Evolutionary conservation across 352 stramenopile species (phyloP), one percentile per base, ranked within the genome.

Genomic region (Phytophthora rubi): DNA sequence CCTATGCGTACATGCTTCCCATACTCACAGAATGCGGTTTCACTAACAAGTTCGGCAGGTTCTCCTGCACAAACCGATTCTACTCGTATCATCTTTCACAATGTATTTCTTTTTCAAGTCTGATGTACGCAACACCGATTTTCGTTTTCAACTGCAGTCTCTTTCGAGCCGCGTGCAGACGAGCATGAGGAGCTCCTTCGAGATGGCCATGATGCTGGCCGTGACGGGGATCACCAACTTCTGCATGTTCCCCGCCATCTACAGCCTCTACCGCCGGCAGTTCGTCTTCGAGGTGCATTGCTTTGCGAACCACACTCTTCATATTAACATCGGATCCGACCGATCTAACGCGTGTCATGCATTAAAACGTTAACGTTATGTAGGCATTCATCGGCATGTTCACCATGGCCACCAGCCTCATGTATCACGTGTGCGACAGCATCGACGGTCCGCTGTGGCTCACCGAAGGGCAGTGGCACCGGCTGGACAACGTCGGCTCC

Each of bases 351-450:
- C 7, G 37, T 70, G 30, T 12, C 37, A n/a, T 44, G 8, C 18
- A 7, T 65, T 37, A 16, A 58, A 26, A 26, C 23, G 23, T 26
- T 26, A 26, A 26, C 6, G 26, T 18, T 62, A 30, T 65, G 4
- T 45, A 94, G 86, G 72, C 84, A 32, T 94, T 90, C 61, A 88
- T 94, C 49, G 86, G 86, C 56, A 74, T 77, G 61, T 92, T 94
- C 65, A 94, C 86, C 28, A 93, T 93, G 83, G 53, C 77, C 23
- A 94, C 85, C 54, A 93, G 85, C 77, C 89, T 91, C 61, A 70
- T 94, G 33, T 94, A 94, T 59, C 86, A 94, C 69, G 85, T 84
- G 57, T 90, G 83, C 55, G 86, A 94, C 61, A 93, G 83, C 33
- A 91, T 93, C 30, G 85, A 93, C 49, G 70, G 81, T 0, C 82